Evolutionary conservation across 768 basidiomycete genomes (phyloP).

Genomic region (Pleurotus cornucopiae): DNA sequence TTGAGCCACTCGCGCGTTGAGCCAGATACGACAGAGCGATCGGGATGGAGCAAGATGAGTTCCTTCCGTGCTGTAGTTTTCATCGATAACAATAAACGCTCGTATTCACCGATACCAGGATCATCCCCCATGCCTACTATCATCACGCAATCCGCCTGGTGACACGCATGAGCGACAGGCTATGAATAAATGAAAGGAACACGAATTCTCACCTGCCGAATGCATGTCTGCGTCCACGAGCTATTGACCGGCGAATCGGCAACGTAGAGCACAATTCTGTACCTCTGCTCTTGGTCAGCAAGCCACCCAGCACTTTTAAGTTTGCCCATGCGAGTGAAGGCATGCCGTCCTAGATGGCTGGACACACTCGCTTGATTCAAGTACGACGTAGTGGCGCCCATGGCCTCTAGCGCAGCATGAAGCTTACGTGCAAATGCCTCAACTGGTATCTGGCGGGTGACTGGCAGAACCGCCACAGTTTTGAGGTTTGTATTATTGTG

Average conservation of each 20-base stretch:
- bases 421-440: conserved; percentile 88
- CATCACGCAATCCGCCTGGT: conserved; percentile 88
- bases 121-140: conserved; percentile 94
- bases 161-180: neutral
- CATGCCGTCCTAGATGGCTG: conserved; percentile 87
- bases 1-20: conserved; percentile 96
- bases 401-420: conserved; percentile 81
- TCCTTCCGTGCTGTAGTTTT: conserved; percentile 99
- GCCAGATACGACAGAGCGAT: conserved; percentile 83
- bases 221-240: conserved; percentile 98
- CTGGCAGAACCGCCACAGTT: conserved; percentile 90
- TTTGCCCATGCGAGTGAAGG: conserved; percentile 95
- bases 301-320: conserved; percentile 89
- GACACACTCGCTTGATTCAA: conserved; percentile 94
- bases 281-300: conserved; percentile 92
- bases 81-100: conserved; percentile 87
- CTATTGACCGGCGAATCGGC: conserved; percentile 93
- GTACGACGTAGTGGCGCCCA: conserved; percentile 90
- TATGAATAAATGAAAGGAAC: neutral
- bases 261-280: conserved; percentile 90
- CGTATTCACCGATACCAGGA: conserved; percentile 88
- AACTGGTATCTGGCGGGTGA: conserved; percentile 83
- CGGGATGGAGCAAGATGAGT: conserved; percentile 88
- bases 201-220: conserved; percentile 64
- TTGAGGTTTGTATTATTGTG: conserved; percentile 85